phyloP scores from a whole-genome alignment of 345 rosid species.

The Corchorus olitorius region DNA sequence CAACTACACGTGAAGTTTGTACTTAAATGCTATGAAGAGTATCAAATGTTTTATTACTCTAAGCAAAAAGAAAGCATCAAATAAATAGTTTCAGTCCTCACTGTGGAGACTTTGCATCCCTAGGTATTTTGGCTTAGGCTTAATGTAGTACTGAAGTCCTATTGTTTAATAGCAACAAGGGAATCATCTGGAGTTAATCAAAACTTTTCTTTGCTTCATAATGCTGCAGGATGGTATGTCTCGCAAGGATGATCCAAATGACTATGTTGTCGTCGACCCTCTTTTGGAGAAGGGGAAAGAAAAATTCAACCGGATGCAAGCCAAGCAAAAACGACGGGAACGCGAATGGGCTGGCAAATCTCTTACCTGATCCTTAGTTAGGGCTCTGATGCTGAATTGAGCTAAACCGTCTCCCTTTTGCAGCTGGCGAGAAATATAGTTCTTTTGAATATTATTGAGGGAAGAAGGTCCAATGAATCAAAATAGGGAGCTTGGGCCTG shows the following conservation, averaged over 20 bases:
- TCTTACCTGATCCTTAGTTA: constrained; percentile 53
- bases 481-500: background rate
- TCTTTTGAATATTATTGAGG: background rate
- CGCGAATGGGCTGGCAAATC: constrained; percentile 97
- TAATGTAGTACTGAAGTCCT: background rate
- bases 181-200: background rate
- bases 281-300: constrained; percentile 95
- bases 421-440: background rate
- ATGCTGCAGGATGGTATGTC: constrained; percentile 76
- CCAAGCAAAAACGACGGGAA: constrained; percentile 77
- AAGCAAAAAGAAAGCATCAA: background rate
- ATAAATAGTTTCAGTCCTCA: background rate
- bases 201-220: constrained; percentile 12
- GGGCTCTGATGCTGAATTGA: constrained; percentile 7
- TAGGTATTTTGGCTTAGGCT: background rate
- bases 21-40: background rate
- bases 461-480: background rate
- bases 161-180: background rate
- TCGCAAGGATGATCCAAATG: constrained; percentile 80
- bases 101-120: background rate
- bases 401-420: background rate
- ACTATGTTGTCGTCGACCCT: constrained; percentile 88
- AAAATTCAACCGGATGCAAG: constrained; percentile 89
- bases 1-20: background rate
- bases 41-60: background rate